phyloP scores from a whole-genome alignment of 495 filamentous ascomycete species.

The Aspergillus avenaceus region DNA sequence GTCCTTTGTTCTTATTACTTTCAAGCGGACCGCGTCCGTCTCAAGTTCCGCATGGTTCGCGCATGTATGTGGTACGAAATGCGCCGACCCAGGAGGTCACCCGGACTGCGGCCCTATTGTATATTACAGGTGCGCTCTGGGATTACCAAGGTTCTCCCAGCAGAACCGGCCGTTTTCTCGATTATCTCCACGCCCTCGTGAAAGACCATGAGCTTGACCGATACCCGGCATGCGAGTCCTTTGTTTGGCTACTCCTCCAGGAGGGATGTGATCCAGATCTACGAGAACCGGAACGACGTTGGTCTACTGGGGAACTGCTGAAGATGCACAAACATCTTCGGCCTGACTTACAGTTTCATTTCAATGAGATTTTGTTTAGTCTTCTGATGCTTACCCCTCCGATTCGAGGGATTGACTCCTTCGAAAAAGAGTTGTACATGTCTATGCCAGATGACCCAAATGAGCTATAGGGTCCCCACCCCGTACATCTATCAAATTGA shows the following conservation, averaged over 20 bases:
- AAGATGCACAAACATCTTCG: slow-evolving; percentile 34
- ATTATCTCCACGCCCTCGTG: slow-evolving; percentile 21
- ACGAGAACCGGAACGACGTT: slow-evolving; percentile 34
- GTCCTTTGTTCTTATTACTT: slow-evolving; percentile 37
- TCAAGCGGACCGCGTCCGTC: slow-evolving; percentile 43
- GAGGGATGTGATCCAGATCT: slow-evolving; percentile 35
- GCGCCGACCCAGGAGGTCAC: slow-evolving; percentile 34
- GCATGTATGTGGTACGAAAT: slow-evolving; percentile 36
- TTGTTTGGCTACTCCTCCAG: slow-evolving; percentile 41
- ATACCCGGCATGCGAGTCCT: slow-evolving; percentile 38
- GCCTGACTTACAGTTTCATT: slow-evolving; percentile 39
- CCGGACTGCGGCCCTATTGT: slow-evolving; percentile 39
- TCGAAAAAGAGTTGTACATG: slow-evolving; percentile 25
- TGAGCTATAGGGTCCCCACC: neutral
- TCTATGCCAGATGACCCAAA: neutral
- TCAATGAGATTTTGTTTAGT: slow-evolving; percentile 41
- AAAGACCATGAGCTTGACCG: slow-evolving; percentile 33
- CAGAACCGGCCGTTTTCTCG: slow-evolving; percentile 34
- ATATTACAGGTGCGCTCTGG: slow-evolving; percentile 38
- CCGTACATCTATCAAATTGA: neutral
- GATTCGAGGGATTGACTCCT: slow-evolving; percentile 30
- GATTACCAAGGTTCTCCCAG: slow-evolving; percentile 29
- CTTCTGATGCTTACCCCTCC: slow-evolving; percentile 31
- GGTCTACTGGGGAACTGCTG: slow-evolving; percentile 37
- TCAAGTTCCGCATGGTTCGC: slow-evolving; percentile 34